A percentile compares a stretch with the other conserved stretches of the same genome.
phyloP scores from a whole-genome alignment of 2,329 filamentous ascomycete genomes.

The Microsporum canis region DNA sequence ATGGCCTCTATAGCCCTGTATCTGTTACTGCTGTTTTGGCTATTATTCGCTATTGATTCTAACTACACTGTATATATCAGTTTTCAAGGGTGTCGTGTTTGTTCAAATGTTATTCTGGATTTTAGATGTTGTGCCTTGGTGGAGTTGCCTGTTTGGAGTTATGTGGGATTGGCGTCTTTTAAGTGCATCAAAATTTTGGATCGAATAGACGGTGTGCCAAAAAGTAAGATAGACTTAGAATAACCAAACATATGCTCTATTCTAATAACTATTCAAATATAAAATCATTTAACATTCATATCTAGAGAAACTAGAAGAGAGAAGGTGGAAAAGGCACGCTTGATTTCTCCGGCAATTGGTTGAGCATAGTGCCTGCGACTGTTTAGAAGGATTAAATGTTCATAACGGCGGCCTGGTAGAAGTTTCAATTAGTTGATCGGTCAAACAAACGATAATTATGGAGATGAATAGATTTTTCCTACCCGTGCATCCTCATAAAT shows the following conservation, averaged over 20 bases:
- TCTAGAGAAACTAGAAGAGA: background rate
- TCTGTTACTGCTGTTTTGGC: background rate
- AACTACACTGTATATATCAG: background rate
- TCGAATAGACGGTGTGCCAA: background rate
- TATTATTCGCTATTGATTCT: no score
- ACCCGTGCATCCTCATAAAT: conserved; percentile 1
- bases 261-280: background rate
- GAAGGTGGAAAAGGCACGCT: background rate
- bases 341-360: background rate
- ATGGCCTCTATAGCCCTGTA: background rate
- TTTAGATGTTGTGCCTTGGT: background rate
- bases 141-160: background rate
- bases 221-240: background rate
- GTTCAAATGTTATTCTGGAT: background rate
- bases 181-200: background rate
- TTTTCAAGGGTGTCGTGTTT: background rate
- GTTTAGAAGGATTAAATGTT: background rate
- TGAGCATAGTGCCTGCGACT: background rate
- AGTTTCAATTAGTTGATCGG: background rate
- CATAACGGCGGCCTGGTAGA: conserved; percentile 2
- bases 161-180: background rate
- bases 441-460: background rate
- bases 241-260: background rate
- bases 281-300: background rate
- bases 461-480: background rate